Percentiles rank a stretch among this genome's conserved stretches.
These are phyloP conservation scores for Cyphellophora attinorum DNA, from an alignment of 2,329 filamentous ascomycete species.

Conservation along the genomic window DNA sequence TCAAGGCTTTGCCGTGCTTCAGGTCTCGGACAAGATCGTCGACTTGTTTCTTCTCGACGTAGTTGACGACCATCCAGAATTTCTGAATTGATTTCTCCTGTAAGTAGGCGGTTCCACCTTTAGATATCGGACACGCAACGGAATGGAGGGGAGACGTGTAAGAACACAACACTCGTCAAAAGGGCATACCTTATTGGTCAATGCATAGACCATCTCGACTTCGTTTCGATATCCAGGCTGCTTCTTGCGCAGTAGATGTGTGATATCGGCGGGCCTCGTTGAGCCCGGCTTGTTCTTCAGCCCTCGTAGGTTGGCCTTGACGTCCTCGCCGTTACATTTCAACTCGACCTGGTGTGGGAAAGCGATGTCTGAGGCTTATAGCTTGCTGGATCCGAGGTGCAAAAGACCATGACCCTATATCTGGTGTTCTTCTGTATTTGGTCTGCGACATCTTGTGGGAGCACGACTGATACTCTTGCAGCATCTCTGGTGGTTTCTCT, in stretches of 20 bases:
- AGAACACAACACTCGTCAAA: too few species aligned
- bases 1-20: slow-evolving; percentile 57
- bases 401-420: slow-evolving; percentile 73
- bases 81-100: slow-evolving; percentile 41
- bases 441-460: slow-evolving; percentile 44
- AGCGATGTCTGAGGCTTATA: slow-evolving; percentile 58
- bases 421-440: slow-evolving; percentile 52
- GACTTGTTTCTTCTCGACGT: slow-evolving; percentile 66
- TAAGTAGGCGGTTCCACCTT: slow-evolving; percentile 15
- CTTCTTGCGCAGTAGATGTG: slow-evolving; percentile 59
- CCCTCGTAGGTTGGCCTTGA: slow-evolving; percentile 88
- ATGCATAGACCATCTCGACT: slow-evolving; percentile 79
- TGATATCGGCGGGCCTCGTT: slow-evolving; percentile 88
- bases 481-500: slow-evolving; percentile 50
- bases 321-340: slow-evolving; percentile 76
- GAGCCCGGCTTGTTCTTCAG: slow-evolving; percentile 94
- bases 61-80: slow-evolving; percentile 61
- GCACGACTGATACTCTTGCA: slow-evolving; percentile 48
- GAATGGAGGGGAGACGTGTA: neutral
- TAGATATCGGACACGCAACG: slow-evolving; percentile 14
- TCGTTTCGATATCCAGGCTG: slow-evolving; percentile 58
- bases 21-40: slow-evolving; percentile 62
- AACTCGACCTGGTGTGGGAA: slow-evolving; percentile 92
- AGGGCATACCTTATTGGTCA: slow-evolving; percentile 67
- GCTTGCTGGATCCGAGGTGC: slow-evolving; percentile 51